Evolutionary conservation across 768 basidiomycete species (phyloP).

Genomic region (Calocybe indica): DNA sequence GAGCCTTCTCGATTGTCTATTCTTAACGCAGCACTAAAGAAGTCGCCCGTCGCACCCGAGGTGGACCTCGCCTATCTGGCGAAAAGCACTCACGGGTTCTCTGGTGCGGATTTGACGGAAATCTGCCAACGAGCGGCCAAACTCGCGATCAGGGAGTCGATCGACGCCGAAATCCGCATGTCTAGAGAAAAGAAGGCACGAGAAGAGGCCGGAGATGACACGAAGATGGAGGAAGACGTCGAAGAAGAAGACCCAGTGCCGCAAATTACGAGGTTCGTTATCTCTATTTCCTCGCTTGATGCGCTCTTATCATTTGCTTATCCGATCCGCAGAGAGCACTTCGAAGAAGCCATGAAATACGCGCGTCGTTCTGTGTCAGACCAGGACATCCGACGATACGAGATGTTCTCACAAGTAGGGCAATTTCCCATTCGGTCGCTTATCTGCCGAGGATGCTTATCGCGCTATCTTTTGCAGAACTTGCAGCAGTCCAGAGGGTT

Average conservation of each 20-base stretch:
- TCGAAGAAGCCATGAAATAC: slow-evolving; percentile 98
- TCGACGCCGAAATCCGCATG: slow-evolving; percentile 82
- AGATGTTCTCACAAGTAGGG: slow-evolving; percentile 89
- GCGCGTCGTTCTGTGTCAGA: slow-evolving; percentile 97
- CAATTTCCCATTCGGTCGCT: slow-evolving; percentile 3
- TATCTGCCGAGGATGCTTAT: slow-evolving; percentile 4
- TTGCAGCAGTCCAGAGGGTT: slow-evolving; percentile 89
- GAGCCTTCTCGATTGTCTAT: slow-evolving; percentile 89
- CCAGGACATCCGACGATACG: slow-evolving; percentile 94
- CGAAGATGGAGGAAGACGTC: slow-evolving; percentile 67
- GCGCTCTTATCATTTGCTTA: slow-evolving; percentile 7
- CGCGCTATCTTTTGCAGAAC: slow-evolving; percentile 44
- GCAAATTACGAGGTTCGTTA: slow-evolving; percentile 65
- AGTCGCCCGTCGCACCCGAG: slow-evolving; percentile 77
- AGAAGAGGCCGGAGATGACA: slow-evolving; percentile 71
- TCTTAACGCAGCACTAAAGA: slow-evolving; percentile 86
- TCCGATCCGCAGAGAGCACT: slow-evolving; percentile 63
- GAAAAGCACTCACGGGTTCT: slow-evolving; percentile 94
- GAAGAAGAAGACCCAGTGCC: slow-evolving; percentile 89
- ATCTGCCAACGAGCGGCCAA: slow-evolving; percentile 98
- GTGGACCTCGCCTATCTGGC: slow-evolving; percentile 86
- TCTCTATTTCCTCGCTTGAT: not conserved
- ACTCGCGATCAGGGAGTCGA: slow-evolving; percentile 91
- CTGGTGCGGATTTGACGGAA: slow-evolving; percentile 99
- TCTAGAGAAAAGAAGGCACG: slow-evolving; percentile 76